phyloP scores from a whole-genome alignment of 495 filamentous ascomycete species.

The Hyaloscypha variabilis region DNA sequence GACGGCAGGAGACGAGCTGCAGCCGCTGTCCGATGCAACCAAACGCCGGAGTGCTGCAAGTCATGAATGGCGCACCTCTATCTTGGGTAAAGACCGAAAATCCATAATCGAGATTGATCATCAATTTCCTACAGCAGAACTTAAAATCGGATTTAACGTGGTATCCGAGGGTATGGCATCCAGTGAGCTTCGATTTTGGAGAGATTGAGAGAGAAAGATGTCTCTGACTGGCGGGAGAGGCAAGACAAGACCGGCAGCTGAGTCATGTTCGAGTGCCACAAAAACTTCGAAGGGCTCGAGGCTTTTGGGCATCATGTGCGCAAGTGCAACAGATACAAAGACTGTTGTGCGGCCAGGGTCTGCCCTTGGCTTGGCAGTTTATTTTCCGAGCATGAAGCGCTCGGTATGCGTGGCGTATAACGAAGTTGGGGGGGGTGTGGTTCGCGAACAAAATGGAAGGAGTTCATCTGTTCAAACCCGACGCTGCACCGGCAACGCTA shows the following conservation, averaged over 20 bases:
- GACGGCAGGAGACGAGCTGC: conserved; percentile 18
- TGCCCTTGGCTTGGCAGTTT: not conserved
- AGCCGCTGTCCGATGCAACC: conserved; percentile 10
- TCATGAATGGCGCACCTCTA: conserved; percentile 19
- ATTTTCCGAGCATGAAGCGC: not conserved
- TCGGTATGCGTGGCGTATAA: not conserved
- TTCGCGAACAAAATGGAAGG: not conserved
- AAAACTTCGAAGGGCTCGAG: too few species aligned
- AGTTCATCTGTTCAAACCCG: not conserved
- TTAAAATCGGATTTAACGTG: not conserved
- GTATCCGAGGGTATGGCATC: not conserved
- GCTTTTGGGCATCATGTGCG: too few species aligned
- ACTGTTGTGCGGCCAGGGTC: too few species aligned
- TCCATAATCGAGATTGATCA: conserved; percentile 12
- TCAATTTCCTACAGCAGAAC: conserved; percentile 1
- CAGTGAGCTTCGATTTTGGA: not conserved
- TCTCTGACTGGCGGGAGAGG: not conserved
- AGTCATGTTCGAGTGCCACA: conserved; percentile 6
- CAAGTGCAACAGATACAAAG: too few species aligned
- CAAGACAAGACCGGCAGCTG: not conserved
- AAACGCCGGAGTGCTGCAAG: conserved; percentile 3
- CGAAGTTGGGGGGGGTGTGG: not conserved
- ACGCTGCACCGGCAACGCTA: not conserved
- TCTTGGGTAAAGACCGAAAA: conserved; percentile 29
- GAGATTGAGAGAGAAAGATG: not conserved